A percentile compares a stretch with the other conserved stretches of the same genome.
These are phyloP conservation scores for Nakazawaea laoshanensis DNA, from an alignment of 805 yeast genomes.

Conservation along the genomic window DNA sequence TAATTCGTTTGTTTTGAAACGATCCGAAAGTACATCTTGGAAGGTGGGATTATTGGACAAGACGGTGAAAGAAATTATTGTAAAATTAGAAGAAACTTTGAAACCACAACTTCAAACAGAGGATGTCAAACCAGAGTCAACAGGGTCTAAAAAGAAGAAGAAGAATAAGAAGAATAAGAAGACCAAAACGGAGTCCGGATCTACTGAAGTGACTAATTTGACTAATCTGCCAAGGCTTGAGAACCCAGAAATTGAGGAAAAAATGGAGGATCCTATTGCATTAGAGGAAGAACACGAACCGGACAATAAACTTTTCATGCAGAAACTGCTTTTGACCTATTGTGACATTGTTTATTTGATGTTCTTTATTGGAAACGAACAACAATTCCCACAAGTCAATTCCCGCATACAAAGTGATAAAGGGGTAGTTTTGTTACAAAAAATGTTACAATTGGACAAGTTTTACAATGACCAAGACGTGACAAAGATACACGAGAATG, in stretches of 20 bases:
- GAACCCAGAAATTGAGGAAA: background rate
- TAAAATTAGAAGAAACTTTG: background rate
- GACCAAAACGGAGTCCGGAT: background rate
- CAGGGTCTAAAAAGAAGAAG: constrained; percentile 2
- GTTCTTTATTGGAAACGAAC: too few species aligned
- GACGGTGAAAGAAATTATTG: background rate
- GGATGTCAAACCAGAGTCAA: background rate
- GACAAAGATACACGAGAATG: constrained; percentile 1
- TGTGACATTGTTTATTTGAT: too few species aligned
- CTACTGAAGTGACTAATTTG: background rate
- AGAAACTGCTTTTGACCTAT: too few species aligned
- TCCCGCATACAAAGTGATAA: too few species aligned
- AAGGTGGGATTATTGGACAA: background rate
- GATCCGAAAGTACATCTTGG: constrained; percentile 1
- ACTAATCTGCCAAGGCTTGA: background rate
- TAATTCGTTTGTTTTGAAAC: constrained; percentile 2
- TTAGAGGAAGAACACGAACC: background rate
- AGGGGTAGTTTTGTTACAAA: too few species aligned
- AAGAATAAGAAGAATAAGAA: constrained; percentile 1
- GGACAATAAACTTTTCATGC: too few species aligned
- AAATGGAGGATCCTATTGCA: background rate
- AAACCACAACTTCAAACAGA: background rate
- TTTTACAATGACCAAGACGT: background rate
- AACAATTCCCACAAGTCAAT: too few species aligned
- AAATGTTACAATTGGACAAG: constrained; percentile 1